Percentiles rank a stretch among this genome's conserved stretches.
Evolutionary conservation across 2,329 filamentous ascomycete genomes (phyloP).

Genomic region (Aspergillus flavus): DNA sequence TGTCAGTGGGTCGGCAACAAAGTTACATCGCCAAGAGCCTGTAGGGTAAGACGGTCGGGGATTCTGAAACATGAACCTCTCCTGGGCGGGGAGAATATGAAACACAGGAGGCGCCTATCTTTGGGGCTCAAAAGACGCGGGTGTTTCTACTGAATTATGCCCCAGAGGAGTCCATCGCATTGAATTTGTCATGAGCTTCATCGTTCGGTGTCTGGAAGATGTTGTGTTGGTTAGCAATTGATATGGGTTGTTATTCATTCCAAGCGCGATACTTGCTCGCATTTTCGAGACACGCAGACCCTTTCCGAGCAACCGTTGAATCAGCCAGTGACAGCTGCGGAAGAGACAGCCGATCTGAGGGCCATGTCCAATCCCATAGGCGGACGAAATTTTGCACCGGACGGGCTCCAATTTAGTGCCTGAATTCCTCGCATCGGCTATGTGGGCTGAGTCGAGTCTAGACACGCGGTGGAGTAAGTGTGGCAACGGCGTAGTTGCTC

Average conservation of each 20-base stretch:
- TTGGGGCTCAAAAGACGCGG: background rate
- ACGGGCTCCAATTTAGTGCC: background rate
- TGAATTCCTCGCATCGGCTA: background rate
- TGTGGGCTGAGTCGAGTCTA: background rate
- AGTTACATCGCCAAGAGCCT: slow-evolving; percentile 6
- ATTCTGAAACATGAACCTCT: slow-evolving; percentile 20
- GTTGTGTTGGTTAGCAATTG: background rate
- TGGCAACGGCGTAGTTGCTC: slow-evolving; percentile 3
- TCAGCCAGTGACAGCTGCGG: background rate
- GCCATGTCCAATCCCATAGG: background rate
- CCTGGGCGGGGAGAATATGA: slow-evolving; percentile 14
- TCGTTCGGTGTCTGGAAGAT: background rate
- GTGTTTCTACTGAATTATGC: background rate
- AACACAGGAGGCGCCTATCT: slow-evolving; percentile 22
- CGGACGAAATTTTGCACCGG: background rate
- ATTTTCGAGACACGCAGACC: background rate
- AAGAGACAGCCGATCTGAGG: background rate
- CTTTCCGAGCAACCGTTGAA: background rate
- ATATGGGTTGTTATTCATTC: background rate
- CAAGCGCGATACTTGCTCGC: background rate
- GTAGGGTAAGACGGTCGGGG: background rate
- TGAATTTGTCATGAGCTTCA: background rate
- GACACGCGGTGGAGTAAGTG: background rate
- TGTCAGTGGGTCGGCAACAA: slow-evolving; percentile 18
- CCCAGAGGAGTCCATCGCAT: background rate